phyloP scores from a whole-genome alignment of 805 yeast species.

The Saccharomycopsis fermentans region DNA sequence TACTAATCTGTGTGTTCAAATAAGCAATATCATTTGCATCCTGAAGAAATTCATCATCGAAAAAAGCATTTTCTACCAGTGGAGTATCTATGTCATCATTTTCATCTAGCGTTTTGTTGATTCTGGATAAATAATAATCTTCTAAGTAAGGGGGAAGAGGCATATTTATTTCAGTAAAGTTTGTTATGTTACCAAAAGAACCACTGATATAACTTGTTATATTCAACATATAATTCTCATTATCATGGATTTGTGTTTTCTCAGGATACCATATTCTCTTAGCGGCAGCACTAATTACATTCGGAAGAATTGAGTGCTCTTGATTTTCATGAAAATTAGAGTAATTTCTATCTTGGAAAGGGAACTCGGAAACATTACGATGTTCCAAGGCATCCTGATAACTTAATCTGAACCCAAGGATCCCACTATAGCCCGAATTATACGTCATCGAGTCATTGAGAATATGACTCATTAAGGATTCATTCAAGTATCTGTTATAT shows the following conservation, averaged over 20 bases:
- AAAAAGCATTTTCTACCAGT: constrained; percentile 22
- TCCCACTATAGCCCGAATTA: constrained; percentile 49
- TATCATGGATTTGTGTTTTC: background rate
- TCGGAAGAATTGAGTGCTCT: constrained; percentile 49
- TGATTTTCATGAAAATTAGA: constrained; percentile 40
- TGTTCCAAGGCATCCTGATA: constrained; percentile 47
- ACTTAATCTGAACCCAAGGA: constrained; percentile 63
- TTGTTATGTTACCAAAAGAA: constrained; percentile 23
- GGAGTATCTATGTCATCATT: constrained; percentile 6
- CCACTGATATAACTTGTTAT: constrained; percentile 42
- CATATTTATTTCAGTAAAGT: constrained; percentile 23
- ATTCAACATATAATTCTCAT: constrained; percentile 30
- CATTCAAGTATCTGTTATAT: constrained; percentile 24
- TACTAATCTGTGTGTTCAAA: constrained; percentile 19
- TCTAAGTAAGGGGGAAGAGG: constrained; percentile 27
- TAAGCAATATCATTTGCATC: constrained; percentile 7
- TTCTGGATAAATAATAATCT: constrained; percentile 9
- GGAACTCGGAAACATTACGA: constrained; percentile 43
- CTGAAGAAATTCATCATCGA: constrained; percentile 19
- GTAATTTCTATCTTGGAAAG: constrained; percentile 38
- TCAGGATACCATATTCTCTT: constrained; percentile 40
- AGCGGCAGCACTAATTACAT: constrained; percentile 40
- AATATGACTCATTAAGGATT: constrained; percentile 24
- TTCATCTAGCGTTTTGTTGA: constrained; percentile 9
- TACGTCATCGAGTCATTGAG: constrained; percentile 34